These are phyloP conservation scores for Penicillium psychrofluorescens DNA, from an alignment of 495 filamentous ascomycete species.

Conservation along the genomic window DNA sequence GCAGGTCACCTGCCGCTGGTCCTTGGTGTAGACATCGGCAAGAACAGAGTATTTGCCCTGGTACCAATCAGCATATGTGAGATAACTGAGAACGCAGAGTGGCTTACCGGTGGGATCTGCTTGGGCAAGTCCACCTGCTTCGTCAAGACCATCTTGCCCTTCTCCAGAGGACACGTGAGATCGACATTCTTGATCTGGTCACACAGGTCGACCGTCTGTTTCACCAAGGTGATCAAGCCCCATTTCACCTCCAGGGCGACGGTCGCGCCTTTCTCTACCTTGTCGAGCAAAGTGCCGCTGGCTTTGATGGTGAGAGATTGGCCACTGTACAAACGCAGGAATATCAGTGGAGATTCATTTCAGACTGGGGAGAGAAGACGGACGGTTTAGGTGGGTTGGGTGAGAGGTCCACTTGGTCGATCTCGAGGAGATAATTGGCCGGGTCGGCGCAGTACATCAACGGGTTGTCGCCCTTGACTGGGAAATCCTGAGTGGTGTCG, in stretches of 20 bases:
- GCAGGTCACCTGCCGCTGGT: slow-evolving; percentile 71
- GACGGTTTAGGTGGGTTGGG: slow-evolving; percentile 90
- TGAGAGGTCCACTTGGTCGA: slow-evolving; percentile 68
- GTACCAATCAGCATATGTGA: not conserved
- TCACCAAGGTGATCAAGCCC: slow-evolving; percentile 79
- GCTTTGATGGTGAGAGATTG: slow-evolving; percentile 71
- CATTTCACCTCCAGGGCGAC: slow-evolving; percentile 85
- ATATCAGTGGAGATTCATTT: slow-evolving; percentile 4
- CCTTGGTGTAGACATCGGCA: slow-evolving; percentile 71
- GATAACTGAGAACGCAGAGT: not conserved
- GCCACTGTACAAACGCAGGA: slow-evolving; percentile 50
- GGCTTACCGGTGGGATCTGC: slow-evolving; percentile 80
- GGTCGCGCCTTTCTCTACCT: slow-evolving; percentile 67
- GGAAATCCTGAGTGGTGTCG: slow-evolving; percentile 4
- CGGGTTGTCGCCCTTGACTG: slow-evolving; percentile 37
- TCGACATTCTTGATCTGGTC: slow-evolving; percentile 83
- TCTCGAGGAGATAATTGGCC: slow-evolving; percentile 54
- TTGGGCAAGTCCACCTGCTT: slow-evolving; percentile 82
- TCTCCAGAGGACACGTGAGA: slow-evolving; percentile 77
- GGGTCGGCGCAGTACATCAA: slow-evolving; percentile 61
- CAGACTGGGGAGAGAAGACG: slow-evolving; percentile 25
- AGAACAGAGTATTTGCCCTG: slow-evolving; percentile 85
- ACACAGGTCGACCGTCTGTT: slow-evolving; percentile 72
- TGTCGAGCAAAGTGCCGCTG: slow-evolving; percentile 58
- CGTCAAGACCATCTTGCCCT: slow-evolving; percentile 60